These are phyloP conservation scores for Suillus subaureus DNA, from an alignment of 768 basidiomycete species.

Conservation along the genomic window DNA sequence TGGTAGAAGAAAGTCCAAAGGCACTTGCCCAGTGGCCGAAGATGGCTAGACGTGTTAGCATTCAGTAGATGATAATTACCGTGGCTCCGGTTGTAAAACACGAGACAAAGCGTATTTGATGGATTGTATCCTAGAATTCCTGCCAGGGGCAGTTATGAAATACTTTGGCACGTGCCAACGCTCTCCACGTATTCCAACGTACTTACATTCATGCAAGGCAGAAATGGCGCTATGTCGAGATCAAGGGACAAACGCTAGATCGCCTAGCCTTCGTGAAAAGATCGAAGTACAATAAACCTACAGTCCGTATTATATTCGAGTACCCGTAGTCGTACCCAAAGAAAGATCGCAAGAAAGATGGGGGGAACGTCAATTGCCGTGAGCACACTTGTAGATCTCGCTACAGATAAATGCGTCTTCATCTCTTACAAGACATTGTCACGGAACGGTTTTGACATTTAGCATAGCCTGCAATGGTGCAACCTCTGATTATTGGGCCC, in stretches of 20 bases:
- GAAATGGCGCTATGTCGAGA: not conserved
- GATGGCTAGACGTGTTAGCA: not conserved
- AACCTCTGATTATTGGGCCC: constrained; percentile 48
- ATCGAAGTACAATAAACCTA: not conserved
- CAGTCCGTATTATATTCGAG: not conserved
- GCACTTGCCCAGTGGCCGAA: not conserved
- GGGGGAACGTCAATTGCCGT: not conserved
- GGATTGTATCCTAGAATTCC: not conserved
- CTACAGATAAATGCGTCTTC: not conserved
- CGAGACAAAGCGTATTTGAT: no score
- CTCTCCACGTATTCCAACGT: not conserved
- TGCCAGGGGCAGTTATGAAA: not conserved
- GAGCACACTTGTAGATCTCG: not conserved
- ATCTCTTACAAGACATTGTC: not conserved
- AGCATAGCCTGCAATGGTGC: constrained; percentile 41
- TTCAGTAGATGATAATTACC: not conserved
- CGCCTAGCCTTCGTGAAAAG: not conserved
- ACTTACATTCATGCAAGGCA: not conserved
- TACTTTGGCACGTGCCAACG: not conserved
- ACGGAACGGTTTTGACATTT: constrained; percentile 22
- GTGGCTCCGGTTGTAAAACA: not conserved
- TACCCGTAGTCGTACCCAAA: not conserved
- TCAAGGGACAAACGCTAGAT: not conserved
- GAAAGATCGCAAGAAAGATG: not conserved
- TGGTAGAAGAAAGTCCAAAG: not conserved